Evolutionary conservation across 2,329 filamentous ascomycete species (phyloP), one percentile per base, ranked within the genome.

Genomic region (Fusarium sp.): DNA sequence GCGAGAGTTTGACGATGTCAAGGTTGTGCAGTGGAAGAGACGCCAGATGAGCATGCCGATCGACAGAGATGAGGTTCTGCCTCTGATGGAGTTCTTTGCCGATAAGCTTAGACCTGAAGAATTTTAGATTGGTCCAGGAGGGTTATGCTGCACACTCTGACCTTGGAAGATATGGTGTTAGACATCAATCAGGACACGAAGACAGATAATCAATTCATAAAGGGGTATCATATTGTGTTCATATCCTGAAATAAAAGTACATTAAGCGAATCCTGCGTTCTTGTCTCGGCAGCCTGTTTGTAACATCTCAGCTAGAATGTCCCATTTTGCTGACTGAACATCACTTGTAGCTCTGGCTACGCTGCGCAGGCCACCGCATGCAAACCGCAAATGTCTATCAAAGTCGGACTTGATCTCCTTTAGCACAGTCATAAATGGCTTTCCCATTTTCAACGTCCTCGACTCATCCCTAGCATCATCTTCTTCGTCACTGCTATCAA

Each of bases 1-100:
- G 77, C 82, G 83, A 44, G 86, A 88, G 58, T 96, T 95, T 79
- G 82, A 85, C 69, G 85, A 89, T 74, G 89, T 93, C 24, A 86
- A 89, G 78, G 85, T 90, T 69, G 89, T 89, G 59, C 88, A 88
- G 75, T 96, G 92, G 89, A 87, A 86, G 75, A 89, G 90, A 76
- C 80, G 79, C 5, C 92, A 91, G 8, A 93, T 97, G 79, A 87
- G 87, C 2, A 97, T 98, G 95, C 94, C 94, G n/a, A 83, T 85
- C 47, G 91, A 86, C 77, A 86, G 91, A 56, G 94, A 97, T 14
- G 95, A 98, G 84, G 95, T 97, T 87, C 77, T 95, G 75, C 94
- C 95, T 1, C 87, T 98, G 65, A 98, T 98, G 94, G 89, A 91
- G 76, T 98, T 91, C 74, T 87, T 94, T 74, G 90, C 91, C 0